Conservation (phyloP, 768 basidiomycete species). For the Coprinellus micaceus region DNA sequence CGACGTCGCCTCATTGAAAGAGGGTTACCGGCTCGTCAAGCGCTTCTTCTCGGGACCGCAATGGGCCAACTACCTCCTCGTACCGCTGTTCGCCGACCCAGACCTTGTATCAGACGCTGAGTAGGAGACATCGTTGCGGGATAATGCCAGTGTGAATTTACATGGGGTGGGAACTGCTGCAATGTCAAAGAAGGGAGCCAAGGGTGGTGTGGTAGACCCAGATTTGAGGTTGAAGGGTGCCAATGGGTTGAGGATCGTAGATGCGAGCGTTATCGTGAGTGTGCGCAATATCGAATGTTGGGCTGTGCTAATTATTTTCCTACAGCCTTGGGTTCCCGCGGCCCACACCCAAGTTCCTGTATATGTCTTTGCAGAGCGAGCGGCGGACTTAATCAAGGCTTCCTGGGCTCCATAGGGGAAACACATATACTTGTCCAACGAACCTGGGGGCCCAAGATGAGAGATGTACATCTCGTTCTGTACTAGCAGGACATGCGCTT, state of each 20-base stretch:
- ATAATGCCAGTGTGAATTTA: slow-evolving; percentile 16
- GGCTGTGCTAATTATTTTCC: neutral
- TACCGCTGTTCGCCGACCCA: neutral
- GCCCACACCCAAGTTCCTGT: neutral
- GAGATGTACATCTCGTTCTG: no score
- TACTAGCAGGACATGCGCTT: no score
- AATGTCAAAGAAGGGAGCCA: slow-evolving; percentile 22
- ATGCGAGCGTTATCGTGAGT: neutral
- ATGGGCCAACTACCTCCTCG: slow-evolving; percentile 6
- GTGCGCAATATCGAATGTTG: neutral
- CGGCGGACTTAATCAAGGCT: neutral
- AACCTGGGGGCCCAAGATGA: no score
- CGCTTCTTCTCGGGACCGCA: no score
- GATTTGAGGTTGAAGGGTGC: neutral
- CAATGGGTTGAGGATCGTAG: no score
- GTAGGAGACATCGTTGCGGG: slow-evolving; percentile 16
- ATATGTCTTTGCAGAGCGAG: neutral
- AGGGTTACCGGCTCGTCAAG: slow-evolving; percentile 12
- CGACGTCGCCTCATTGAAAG: slow-evolving; percentile 9
- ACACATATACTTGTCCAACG: no score
- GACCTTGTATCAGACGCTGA: slow-evolving; percentile 3
- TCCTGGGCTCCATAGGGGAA: no score
- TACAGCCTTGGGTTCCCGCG: neutral
- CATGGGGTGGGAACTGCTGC: slow-evolving; percentile 32
- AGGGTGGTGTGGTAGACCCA: neutral